Evolutionary conservation across 73 alveolate species (phyloP), one percentile per base, ranked within the genome.

Genomic region (Paraurostyla sp.): DNA sequence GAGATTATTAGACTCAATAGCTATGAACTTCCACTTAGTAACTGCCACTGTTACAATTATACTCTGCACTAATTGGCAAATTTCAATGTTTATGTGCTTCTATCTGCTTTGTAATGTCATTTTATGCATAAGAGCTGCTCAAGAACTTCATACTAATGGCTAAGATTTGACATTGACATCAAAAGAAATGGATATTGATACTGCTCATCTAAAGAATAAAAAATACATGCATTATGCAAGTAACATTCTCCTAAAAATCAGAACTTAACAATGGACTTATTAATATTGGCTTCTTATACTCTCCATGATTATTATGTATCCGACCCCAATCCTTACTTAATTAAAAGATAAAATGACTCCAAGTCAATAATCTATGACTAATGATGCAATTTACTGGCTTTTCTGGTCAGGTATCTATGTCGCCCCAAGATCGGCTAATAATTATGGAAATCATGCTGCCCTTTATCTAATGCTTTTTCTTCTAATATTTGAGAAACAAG

Each of bases 351-450:
- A 40, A 15, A 73, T 48, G 51, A 48, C 86, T 16, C 57, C 49
- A 33, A 3, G 13, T 50, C 42, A 73, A 42, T 13, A 42, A 50
- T 68, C n/a, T 4, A 11, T 50, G 23, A 78, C 69, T 3, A 54
- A 78, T 30, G 22, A 78, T 32, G 45, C 89, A 11, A 78, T 54
- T 13, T 78, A 51, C 62, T 78, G 89, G 89, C 46, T 78, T 1
- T 78, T 78, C 60, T 78, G 89, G 89, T 13, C 73, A 11, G 89
- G 89, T 9, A 49, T 78, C 58, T 78, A 78, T 42, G 20, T 78
- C 29, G 27, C 89, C 22, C 80, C 76, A 32, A 62, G 52, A 13
- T 49, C 49, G 32, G 60, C 40, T 15, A 29, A 46, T 29, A 40
- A 51, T 30, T 9, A 27, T 32, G n/a, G 78, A 6, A 54, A 40